Evolutionary conservation across 2,329 filamentous ascomycete species (phyloP), one percentile per base, ranked within the genome.

Genomic region (Myriosclerotinia curreyana): DNA sequence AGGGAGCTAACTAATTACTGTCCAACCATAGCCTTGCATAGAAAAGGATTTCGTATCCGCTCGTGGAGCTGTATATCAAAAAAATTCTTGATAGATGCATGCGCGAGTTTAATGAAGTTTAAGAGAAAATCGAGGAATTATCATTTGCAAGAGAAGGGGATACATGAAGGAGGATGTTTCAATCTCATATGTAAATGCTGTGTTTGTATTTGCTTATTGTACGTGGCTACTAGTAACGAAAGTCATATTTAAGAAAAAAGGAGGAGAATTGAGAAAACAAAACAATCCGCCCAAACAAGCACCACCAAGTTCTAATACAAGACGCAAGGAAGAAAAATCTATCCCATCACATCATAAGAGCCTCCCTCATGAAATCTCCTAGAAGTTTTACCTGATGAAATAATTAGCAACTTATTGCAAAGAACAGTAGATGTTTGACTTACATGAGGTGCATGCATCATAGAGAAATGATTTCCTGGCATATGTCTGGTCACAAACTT

Each of bases 401-500:
- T 40, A 34, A n/a, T 63, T 49, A 63, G 52, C 25, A 17, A 8
- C n/a, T 36, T 20, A 28, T 20, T 28, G 34, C 14, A 14, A 8
- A 34, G 1, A 9, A n/a, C 8, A 34, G 25, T 31, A 17, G 15
- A 34, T 4, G 20, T 8, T 28, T 2, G 59, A 69, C 77, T 78
- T 76, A 80, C 80, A 67, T 63, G 48, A 38, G 62, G 62, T 46
- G 65, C 60, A 50, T 69, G 67, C 65, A 71, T 71, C 66, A 71
- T 70, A 22, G 69, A 66, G 48, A 71, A 71, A 61, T 71, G 69
- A 60, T 69, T 70, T 40, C 68, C 69, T 17, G 44, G 28, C 20
- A 66, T 66, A 44, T 54, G 67, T 20, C 51, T 62, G 68, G 83
- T 87, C 56, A 79, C 79, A 77, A 90, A 60, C 3, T 46, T 64